These are phyloP conservation scores for Fusarium sp. DNA, from an alignment of 2,329 filamentous ascomycete species.

Conservation along the genomic window DNA sequence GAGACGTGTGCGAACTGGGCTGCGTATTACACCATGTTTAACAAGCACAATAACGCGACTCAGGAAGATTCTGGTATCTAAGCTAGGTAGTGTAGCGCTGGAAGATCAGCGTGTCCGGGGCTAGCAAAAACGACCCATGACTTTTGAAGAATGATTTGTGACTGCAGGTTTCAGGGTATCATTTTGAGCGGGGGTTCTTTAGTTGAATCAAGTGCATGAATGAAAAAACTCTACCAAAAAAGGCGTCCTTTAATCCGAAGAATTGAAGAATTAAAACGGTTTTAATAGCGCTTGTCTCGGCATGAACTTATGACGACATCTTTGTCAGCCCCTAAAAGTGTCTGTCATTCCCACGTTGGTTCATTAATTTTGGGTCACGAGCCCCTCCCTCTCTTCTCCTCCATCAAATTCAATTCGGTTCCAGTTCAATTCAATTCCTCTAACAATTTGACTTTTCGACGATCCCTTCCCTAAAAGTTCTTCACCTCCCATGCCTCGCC, in stretches of 20 bases:
- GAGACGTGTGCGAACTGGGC: constrained; percentile 15
- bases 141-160: neutral
- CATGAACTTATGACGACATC: neutral
- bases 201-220: neutral
- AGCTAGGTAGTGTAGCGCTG: neutral
- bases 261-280: neutral
- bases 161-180: neutral
- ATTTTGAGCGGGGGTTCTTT: neutral
- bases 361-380: neutral
- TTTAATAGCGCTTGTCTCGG: neutral
- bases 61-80: constrained; percentile 16
- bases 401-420: neutral
- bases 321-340: neutral
- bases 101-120: neutral
- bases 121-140: neutral
- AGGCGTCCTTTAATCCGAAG: neutral
- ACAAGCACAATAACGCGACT: constrained; percentile 11
- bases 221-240: neutral
- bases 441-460: neutral
- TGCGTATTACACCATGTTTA: constrained; percentile 20
- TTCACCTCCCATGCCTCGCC: neutral
- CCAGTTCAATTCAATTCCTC: neutral
- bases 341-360: neutral
- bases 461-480: neutral
- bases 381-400: neutral